phyloP scores from a whole-genome alignment of 2,329 filamentous ascomycete species.

The Karstenula rhodostoma region DNA sequence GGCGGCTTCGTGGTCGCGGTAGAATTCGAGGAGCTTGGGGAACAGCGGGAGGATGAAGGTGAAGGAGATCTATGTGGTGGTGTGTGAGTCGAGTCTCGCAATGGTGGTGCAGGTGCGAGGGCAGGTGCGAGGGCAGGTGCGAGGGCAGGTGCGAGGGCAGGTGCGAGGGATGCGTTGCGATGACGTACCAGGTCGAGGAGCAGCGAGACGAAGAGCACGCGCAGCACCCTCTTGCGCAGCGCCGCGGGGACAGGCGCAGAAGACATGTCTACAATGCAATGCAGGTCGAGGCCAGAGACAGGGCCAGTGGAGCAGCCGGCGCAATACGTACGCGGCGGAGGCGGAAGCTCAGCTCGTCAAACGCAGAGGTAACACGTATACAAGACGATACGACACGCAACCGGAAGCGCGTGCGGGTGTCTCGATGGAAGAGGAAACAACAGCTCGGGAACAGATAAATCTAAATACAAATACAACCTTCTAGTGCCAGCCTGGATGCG shows the following conservation, averaged over 20 bases:
- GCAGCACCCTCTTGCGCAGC: slow-evolving; percentile 80
- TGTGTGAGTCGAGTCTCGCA: slow-evolving; percentile 19
- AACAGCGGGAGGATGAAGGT: slow-evolving; percentile 98
- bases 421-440: neutral
- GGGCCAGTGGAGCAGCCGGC: neutral
- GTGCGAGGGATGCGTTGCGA: slow-evolving; percentile 19
- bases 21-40: slow-evolving; percentile 94
- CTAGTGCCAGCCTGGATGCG: neutral
- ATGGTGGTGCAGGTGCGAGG: slow-evolving; percentile 22
- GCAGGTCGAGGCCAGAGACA: slow-evolving; percentile 21
- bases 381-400: neutral
- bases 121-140: too few relatives aligned
- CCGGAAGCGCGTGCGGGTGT: neutral
- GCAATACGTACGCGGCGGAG: neutral
- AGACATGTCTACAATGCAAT: slow-evolving; percentile 4
- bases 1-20: slow-evolving; percentile 81
- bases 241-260: slow-evolving; percentile 48
- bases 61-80: slow-evolving; percentile 81
- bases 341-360: neutral
- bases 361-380: slow-evolving; percentile 1
- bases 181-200: slow-evolving; percentile 82
- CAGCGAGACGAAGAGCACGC: slow-evolving; percentile 87
- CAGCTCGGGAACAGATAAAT: neutral
- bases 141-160: too few relatives aligned
- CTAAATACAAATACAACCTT: neutral